A percentile compares a stretch with the other conserved stretches of the same genome.
Conservation (phyloP, 129 eudicot genomes). For the Ambrosia artemisiifolia region DNA sequence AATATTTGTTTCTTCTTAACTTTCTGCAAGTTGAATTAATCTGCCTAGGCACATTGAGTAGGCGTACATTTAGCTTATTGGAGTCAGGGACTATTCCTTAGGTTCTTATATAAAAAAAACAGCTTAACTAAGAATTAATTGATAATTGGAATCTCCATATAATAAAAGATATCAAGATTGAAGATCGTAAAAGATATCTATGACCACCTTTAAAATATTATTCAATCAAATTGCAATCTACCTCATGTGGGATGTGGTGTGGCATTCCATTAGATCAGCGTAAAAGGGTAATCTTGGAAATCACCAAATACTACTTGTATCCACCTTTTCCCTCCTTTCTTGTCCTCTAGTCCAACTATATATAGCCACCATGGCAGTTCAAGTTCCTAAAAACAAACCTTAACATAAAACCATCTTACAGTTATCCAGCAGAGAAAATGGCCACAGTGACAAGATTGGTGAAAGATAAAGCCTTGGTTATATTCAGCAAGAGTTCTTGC, state of each 20-base stretch:
- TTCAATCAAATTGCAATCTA: constrained; percentile 9
- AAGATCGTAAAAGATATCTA: constrained; percentile 15
- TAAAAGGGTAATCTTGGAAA: constrained; percentile 16
- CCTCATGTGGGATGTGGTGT: too few relatives aligned
- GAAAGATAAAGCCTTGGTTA: constrained; percentile 54
- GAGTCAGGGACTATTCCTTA: constrained; percentile 6
- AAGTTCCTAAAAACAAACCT: constrained; percentile 25
- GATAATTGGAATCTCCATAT: not conserved
- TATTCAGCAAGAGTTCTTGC: constrained; percentile 52
- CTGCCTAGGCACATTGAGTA: not conserved
- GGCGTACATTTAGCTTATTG: not conserved
- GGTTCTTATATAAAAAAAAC: constrained; percentile 5
- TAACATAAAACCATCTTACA: constrained; percentile 1
- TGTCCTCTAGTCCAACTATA: constrained; percentile 28
- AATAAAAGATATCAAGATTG: not conserved
- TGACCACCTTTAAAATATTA: constrained; percentile 20
- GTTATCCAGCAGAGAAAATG: constrained; percentile 19
- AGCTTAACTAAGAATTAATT: constrained; percentile 8
- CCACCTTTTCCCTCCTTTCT: constrained; percentile 23
- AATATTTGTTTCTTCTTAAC: not conserved
- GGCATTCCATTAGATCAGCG: constrained; percentile 21
- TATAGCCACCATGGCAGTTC: constrained; percentile 23
- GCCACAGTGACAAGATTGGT: constrained; percentile 34
- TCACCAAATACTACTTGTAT: constrained; percentile 9
- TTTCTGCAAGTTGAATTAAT: constrained; percentile 1